phyloP scores from a whole-genome alignment of 2,329 filamentous ascomycete species.

The Penicillium sp. region DNA sequence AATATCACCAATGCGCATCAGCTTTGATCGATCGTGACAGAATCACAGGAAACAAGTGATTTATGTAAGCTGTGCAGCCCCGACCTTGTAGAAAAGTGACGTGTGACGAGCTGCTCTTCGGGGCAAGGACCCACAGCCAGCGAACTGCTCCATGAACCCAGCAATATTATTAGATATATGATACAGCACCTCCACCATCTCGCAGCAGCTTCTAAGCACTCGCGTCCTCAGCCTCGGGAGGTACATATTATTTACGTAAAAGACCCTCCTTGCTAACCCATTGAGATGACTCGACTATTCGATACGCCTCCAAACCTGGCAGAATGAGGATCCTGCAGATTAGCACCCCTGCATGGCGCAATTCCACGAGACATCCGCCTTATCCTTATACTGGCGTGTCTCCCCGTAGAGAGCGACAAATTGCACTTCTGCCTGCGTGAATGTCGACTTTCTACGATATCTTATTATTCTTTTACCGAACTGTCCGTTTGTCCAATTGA shows the following conservation, averaged over 20 bases:
- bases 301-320: too few species aligned
- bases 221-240: not conserved
- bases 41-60: not conserved
- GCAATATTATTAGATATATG: not conserved
- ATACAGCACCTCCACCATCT: not conserved
- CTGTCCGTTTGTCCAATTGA: not conserved
- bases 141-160: not conserved
- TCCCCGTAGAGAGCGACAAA: too few species aligned
- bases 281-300: not conserved
- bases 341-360: too few species aligned
- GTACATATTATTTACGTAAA: not conserved
- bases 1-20: not conserved
- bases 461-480: too few species aligned
- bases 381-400: too few species aligned
- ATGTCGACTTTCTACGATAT: too few species aligned
- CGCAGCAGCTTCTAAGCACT: not conserved
- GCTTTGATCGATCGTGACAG: not conserved
- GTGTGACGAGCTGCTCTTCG: not conserved
- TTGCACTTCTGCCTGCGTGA: too few species aligned
- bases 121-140: not conserved
- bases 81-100: not conserved
- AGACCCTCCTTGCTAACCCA: not conserved
- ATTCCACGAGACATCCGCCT: too few species aligned
- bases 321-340: too few species aligned
- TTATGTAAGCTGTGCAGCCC: not conserved